phyloP scores from a whole-genome alignment of 768 basidiomycete species.

The Trametes villosa region DNA sequence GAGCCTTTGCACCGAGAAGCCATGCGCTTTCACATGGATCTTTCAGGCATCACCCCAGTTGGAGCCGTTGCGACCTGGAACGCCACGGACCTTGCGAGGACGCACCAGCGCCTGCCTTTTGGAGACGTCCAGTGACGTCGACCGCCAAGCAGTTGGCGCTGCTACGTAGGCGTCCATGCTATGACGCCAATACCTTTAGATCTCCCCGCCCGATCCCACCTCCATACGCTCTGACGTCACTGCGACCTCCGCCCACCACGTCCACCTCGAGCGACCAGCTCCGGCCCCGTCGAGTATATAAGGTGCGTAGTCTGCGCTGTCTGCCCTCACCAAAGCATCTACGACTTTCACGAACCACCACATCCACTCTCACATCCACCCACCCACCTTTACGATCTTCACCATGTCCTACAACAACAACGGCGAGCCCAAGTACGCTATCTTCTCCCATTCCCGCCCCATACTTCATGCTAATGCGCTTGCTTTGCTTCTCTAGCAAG shows the following conservation, averaged over 20 bases:
- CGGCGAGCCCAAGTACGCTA: slow-evolving; percentile 17
- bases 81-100: neutral
- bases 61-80: too few species aligned
- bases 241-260: neutral
- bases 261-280: neutral
- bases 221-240: neutral
- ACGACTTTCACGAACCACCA: neutral
- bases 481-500: slow-evolving; percentile 35
- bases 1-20: too few species aligned
- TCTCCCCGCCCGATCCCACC: neutral
- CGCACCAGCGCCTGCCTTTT: too few species aligned
- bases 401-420: slow-evolving; percentile 16
- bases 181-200: slow-evolving; percentile 14
- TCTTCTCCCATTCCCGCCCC: neutral
- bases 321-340: neutral
- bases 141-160: too few species aligned
- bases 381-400: neutral
- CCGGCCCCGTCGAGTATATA: neutral
- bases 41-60: too few species aligned
- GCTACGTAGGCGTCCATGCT: neutral
- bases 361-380: neutral
- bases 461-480: neutral
- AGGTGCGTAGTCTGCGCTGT: neutral
- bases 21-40: too few species aligned
- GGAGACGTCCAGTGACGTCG: too few species aligned